Evolutionary conservation across 2,329 filamentous ascomycete species (phyloP).

Genomic region (Trichoderma endophyticum): DNA sequence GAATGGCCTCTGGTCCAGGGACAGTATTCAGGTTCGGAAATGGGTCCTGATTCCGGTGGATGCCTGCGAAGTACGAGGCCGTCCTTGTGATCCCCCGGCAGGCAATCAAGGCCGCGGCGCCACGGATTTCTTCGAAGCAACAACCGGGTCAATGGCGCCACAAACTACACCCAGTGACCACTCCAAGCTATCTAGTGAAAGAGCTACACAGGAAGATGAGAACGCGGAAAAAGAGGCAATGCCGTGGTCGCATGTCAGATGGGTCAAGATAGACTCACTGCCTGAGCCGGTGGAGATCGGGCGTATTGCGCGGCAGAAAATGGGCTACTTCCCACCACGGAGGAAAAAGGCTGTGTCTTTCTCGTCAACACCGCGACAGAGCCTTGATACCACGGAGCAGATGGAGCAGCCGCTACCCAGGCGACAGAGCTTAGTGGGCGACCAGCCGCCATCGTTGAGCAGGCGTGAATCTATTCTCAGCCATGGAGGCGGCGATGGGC

Average conservation of each 20-base stretch:
- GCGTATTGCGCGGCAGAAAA: slow-evolving; percentile 71
- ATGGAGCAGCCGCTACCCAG: slow-evolving; percentile 36
- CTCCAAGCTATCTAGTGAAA: slow-evolving; percentile 16
- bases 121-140: slow-evolving; percentile 45
- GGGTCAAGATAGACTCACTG: slow-evolving; percentile 74
- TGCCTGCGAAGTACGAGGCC: slow-evolving; percentile 79
- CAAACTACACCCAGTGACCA: background rate
- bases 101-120: slow-evolving; percentile 38
- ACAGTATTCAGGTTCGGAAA: slow-evolving; percentile 81
- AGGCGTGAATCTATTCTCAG: slow-evolving; percentile 37
- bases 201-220: slow-evolving; percentile 20
- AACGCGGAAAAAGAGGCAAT: slow-evolving; percentile 50
- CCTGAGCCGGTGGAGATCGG: slow-evolving; percentile 76
- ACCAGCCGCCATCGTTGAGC: slow-evolving; percentile 33
- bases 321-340: slow-evolving; percentile 90
- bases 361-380: slow-evolving; percentile 64
- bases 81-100: slow-evolving; percentile 55
- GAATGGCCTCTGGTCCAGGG: slow-evolving; percentile 92
- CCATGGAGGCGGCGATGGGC: slow-evolving; percentile 37
- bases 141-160: background rate
- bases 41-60: slow-evolving; percentile 83
- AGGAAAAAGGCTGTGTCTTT: slow-evolving; percentile 77
- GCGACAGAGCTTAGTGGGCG: slow-evolving; percentile 43
- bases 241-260: slow-evolving; percentile 83
- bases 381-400: slow-evolving; percentile 51